phyloP scores from a whole-genome alignment of 2,329 filamentous ascomycete genomes.

The Verticillium albo-atrum region DNA sequence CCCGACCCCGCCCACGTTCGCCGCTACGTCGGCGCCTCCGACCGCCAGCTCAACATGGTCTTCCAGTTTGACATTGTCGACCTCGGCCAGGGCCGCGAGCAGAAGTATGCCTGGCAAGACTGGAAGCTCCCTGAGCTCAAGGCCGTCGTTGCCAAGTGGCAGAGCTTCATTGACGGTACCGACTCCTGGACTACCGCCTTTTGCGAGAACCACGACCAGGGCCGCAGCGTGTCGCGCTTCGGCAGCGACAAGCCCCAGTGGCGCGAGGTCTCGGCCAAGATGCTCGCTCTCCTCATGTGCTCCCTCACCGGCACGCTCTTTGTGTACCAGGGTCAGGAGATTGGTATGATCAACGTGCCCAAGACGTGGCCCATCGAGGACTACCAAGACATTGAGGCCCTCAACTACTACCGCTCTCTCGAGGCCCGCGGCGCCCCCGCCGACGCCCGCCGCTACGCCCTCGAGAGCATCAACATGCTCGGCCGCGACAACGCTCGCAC shows the following conservation, averaged over 20 bases:
- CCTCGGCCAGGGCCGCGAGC: constrained; percentile 47
- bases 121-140: constrained; percentile 47
- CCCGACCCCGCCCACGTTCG: constrained; percentile 54
- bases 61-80: constrained; percentile 65
- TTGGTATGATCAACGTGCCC: constrained; percentile 51
- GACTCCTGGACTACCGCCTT: constrained; percentile 57
- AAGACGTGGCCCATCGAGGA: constrained; percentile 40
- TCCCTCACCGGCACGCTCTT: constrained; percentile 48
- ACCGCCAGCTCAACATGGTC: constrained; percentile 63
- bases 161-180: constrained; percentile 45
- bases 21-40: constrained; percentile 52
- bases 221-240: constrained; percentile 50
- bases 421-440: constrained; percentile 13
- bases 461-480: constrained; percentile 51
- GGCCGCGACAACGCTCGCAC: constrained; percentile 63
- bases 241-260: constrained; percentile 37
- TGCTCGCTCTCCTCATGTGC: constrained; percentile 43
- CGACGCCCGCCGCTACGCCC: constrained; percentile 36
- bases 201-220: constrained; percentile 58
- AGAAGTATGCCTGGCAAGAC: constrained; percentile 42
- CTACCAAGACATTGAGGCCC: constrained; percentile 44
- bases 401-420: constrained; percentile 36
- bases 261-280: constrained; percentile 43
- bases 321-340: constrained; percentile 55
- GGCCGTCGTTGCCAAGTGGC: constrained; percentile 41